These are phyloP conservation scores for Tranzscheliella williamsii DNA, from an alignment of 1,284 basidiomycete species.

Conservation along the genomic window DNA sequence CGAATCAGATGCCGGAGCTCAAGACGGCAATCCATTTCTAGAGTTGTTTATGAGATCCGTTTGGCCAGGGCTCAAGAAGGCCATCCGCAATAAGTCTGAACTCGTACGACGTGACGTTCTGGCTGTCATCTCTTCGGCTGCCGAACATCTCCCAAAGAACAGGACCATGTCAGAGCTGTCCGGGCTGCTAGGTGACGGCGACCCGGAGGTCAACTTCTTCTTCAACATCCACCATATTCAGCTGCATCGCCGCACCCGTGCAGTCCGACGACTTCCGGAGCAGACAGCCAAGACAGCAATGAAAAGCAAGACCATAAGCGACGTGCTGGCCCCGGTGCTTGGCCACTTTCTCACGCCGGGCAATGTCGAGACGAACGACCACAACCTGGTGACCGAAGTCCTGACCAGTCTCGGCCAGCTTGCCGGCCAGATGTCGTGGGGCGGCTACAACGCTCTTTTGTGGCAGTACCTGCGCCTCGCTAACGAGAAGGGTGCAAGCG, in stretches of 20 bases:
- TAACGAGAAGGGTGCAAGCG: constrained; percentile 72
- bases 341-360: constrained; percentile 73
- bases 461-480: constrained; percentile 80
- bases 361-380: constrained; percentile 71
- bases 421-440: constrained; percentile 68
- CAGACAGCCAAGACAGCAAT: constrained; percentile 74
- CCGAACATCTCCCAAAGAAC: constrained; percentile 66
- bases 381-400: constrained; percentile 88
- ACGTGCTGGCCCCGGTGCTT: constrained; percentile 85
- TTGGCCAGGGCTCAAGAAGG: constrained; percentile 80
- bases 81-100: constrained; percentile 79
- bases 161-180: constrained; percentile 75
- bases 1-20: constrained; percentile 11
- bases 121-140: constrained; percentile 76
- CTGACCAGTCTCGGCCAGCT: constrained; percentile 67
- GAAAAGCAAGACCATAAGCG: constrained; percentile 74
- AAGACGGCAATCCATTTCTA: constrained; percentile 10
- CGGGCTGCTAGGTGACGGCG: constrained; percentile 80
- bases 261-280: constrained; percentile 82
- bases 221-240: constrained; percentile 95
- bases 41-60: constrained; percentile 71
- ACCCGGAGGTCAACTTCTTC: constrained; percentile 96
- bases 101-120: constrained; percentile 86
- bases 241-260: constrained; percentile 84
- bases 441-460: constrained; percentile 78